These are phyloP conservation scores for Fusarium aywerte DNA, from an alignment of 2,329 filamentous ascomycete species.

Conservation along the genomic window DNA sequence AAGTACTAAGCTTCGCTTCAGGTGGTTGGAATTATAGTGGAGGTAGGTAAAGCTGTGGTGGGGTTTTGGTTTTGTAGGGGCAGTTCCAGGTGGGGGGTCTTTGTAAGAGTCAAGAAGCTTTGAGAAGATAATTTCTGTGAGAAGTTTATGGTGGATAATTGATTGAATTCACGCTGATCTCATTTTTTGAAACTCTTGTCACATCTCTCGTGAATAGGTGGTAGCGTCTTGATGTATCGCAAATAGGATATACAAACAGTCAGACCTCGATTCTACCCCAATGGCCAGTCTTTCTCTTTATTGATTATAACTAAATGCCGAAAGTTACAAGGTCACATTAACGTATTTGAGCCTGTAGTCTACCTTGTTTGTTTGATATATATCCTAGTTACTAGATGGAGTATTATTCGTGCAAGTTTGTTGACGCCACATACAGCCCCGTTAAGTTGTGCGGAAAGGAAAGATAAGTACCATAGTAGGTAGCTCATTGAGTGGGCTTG, in stretches of 20 bases:
- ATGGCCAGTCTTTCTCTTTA: background rate
- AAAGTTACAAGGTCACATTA: no score
- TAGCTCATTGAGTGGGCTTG: conserved; percentile 2
- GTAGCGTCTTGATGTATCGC: no score
- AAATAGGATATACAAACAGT: no score
- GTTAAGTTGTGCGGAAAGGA: background rate
- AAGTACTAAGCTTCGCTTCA: conserved; percentile 54
- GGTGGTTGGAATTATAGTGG: conserved; percentile 52
- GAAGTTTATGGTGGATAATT: background rate
- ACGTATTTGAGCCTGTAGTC: background rate
- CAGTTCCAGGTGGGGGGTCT: conserved; percentile 1
- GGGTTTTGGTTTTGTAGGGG: conserved; percentile 34
- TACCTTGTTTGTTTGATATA: background rate
- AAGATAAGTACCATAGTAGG: no score
- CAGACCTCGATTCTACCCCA: no score
- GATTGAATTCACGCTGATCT: background rate
- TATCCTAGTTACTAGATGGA: background rate
- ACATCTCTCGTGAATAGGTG: no score
- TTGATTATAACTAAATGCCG: background rate
- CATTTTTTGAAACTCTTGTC: background rate
- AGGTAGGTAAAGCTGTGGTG: conserved; percentile 27
- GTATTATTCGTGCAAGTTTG: background rate
- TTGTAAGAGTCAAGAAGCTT: background rate
- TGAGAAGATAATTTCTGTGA: background rate
- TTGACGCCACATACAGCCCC: conserved; percentile 21